A percentile compares a stretch with the other conserved stretches of the same genome.
Evolutionary conservation across 495 filamentous ascomycete species (phyloP).

Genomic region (Talaromyces proteolyticus): DNA sequence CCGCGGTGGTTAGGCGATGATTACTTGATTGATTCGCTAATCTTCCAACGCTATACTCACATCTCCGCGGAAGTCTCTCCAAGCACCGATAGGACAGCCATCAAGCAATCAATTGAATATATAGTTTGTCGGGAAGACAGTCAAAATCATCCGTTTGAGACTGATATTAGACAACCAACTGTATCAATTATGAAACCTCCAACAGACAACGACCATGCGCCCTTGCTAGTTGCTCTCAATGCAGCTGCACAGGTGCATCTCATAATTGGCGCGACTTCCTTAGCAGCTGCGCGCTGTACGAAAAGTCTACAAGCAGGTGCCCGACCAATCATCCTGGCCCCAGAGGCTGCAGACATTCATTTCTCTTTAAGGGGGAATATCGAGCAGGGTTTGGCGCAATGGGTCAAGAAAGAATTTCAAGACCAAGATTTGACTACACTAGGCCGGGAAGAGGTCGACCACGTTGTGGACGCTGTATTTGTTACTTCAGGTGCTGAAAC

Average conservation of each 20-base stretch:
- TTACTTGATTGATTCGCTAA: too few species aligned
- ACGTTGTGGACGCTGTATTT: constrained; percentile 87
- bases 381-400: constrained; percentile 64
- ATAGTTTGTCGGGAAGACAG: too few species aligned
- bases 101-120: too few species aligned
- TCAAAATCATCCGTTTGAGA: too few species aligned
- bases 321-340: constrained; percentile 75
- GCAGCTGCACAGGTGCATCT: constrained; percentile 74
- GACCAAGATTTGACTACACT: constrained; percentile 71
- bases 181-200: not conserved
- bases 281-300: constrained; percentile 75
- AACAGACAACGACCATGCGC: constrained; percentile 6
- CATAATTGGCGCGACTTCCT: constrained; percentile 77
- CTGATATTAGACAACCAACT: not conserved
- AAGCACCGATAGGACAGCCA: too few species aligned
- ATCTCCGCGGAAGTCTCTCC: too few species aligned
- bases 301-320: constrained; percentile 85
- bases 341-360: constrained; percentile 55
- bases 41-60: too few species aligned
- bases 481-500: constrained; percentile 61
- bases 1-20: too few species aligned
- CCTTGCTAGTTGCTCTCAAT: constrained; percentile 74
- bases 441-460: constrained; percentile 72
- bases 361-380: constrained; percentile 69
- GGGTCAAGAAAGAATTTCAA: constrained; percentile 62